Conservation (phyloP, 805 yeast genomes). For the Osmozyma mogii region DNA sequence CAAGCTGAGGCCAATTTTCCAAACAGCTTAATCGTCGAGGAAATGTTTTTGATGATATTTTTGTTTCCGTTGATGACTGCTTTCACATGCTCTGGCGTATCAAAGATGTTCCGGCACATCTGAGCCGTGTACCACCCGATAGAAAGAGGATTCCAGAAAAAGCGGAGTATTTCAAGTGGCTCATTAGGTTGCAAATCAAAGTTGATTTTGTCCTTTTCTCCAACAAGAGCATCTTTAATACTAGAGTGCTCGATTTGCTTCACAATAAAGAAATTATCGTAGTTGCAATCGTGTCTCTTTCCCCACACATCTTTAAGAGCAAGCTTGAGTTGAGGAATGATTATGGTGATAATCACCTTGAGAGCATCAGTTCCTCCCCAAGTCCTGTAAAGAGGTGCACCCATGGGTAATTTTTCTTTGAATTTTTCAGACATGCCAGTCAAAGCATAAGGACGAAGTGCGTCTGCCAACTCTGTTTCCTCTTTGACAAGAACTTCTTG, state of each 20-base stretch:
- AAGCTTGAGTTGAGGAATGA: slow-evolving; percentile 31
- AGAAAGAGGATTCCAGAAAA: slow-evolving; percentile 56
- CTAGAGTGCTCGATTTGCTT: slow-evolving; percentile 35
- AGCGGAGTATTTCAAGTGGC: slow-evolving; percentile 37
- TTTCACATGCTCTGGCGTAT: slow-evolving; percentile 10
- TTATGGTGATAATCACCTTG: slow-evolving; percentile 28
- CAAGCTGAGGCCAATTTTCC: slow-evolving; percentile 31
- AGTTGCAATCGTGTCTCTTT: slow-evolving; percentile 10
- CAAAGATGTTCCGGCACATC: slow-evolving; percentile 52
- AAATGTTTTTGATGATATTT: slow-evolving; percentile 32
- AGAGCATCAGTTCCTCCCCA: slow-evolving; percentile 55
- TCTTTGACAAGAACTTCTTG: slow-evolving; percentile 9
- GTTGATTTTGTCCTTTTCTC: slow-evolving; percentile 22
- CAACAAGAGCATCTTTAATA: slow-evolving; percentile 14
- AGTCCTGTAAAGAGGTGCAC: slow-evolving; percentile 39
- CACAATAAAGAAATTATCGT: slow-evolving; percentile 25
- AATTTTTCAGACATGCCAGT: slow-evolving; percentile 56
- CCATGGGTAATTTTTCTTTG: slow-evolving; percentile 43
- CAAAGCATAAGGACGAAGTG: slow-evolving; percentile 44
- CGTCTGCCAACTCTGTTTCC: slow-evolving; percentile 19
- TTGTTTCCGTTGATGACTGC: slow-evolving; percentile 15
- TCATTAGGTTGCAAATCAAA: slow-evolving; percentile 37
- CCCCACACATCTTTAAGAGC: slow-evolving; percentile 20
- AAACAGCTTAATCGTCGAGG: slow-evolving; percentile 28
- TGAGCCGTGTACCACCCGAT: slow-evolving; percentile 72